Conservation (phyloP, 441 rosid species). For the Gossypium gossypioides region DNA sequence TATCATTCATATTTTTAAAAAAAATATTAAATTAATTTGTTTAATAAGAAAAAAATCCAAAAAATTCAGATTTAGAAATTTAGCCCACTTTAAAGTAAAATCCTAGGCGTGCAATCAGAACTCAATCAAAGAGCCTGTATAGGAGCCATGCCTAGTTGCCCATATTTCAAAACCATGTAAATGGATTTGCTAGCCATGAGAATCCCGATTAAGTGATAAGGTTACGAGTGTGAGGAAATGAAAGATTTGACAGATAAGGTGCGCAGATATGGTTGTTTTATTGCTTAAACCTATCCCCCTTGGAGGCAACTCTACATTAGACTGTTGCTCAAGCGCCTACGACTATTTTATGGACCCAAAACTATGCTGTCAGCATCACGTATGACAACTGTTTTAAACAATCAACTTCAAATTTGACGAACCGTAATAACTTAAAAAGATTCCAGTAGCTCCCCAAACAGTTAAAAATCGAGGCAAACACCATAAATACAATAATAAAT, state of each 20-base stretch:
- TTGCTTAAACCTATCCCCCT: not conserved
- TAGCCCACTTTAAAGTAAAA: too few species aligned
- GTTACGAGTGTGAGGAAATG: not conserved
- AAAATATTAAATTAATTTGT: too few species aligned
- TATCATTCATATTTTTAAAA: too few species aligned
- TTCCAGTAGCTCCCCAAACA: conserved; percentile 18
- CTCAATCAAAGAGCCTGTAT: not conserved
- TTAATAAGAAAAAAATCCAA: too few species aligned
- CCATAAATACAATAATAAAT: conserved; percentile 15
- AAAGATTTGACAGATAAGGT: not conserved
- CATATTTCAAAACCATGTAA: not conserved
- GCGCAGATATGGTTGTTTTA: not conserved
- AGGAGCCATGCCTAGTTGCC: not conserved
- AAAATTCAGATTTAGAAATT: too few species aligned
- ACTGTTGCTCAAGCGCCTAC: not conserved
- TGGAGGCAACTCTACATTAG: not conserved
- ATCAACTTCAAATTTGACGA: conserved; percentile 10
- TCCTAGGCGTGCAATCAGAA: too few species aligned
- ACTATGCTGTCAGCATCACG: not conserved
- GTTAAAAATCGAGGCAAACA: conserved; percentile 16
- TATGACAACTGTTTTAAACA: not conserved
- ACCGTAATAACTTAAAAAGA: conserved; percentile 21
- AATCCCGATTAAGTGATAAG: not conserved
- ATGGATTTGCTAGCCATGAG: not conserved
- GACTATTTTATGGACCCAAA: not conserved